Percentiles rank a stretch among this genome's conserved stretches.
Evolutionary conservation across 192 early-diverging fungal species (phyloP).

Genomic region (Umbelopsis vinacea): DNA sequence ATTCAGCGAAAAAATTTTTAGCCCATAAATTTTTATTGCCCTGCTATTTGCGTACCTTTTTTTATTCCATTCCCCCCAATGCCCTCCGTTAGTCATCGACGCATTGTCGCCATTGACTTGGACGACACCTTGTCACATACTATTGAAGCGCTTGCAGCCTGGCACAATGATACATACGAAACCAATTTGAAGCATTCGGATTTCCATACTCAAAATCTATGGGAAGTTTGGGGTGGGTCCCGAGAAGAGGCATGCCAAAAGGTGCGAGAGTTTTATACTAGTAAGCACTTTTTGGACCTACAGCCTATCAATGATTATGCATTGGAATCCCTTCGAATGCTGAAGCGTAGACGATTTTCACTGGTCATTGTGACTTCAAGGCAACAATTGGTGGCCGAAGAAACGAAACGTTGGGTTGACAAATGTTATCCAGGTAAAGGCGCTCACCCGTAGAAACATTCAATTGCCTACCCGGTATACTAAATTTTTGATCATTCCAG

Average conservation of each 20-base stretch:
- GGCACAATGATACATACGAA: conserved; percentile 57
- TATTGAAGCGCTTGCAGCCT: conserved; percentile 51
- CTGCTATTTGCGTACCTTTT: not conserved
- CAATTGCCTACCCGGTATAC: no score
- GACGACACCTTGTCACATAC: conserved; percentile 61
- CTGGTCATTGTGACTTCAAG: conserved; percentile 64
- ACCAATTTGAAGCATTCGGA: conserved; percentile 51
- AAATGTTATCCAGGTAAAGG: conserved; percentile 51
- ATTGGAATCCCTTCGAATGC: conserved; percentile 55
- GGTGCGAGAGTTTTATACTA: conserved; percentile 60
- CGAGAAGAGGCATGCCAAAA: conserved; percentile 56
- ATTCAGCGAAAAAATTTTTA: conserved; percentile 1
- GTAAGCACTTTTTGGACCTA: conserved; percentile 54
- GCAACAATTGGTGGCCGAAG: conserved; percentile 59
- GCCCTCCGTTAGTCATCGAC: conserved; percentile 30
- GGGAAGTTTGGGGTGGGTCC: conserved; percentile 59
- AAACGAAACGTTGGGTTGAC: conserved; percentile 62
- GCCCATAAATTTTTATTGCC: not conserved
- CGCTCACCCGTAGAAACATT: conserved; percentile 5
- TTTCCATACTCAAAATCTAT: conserved; percentile 55
- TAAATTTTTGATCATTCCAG: no score
- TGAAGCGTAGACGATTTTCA: conserved; percentile 55
- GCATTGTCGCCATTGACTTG: conserved; percentile 56
- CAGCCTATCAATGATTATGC: conserved; percentile 56
- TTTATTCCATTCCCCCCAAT: not conserved